Evolutionary conservation across 2,329 filamentous ascomycete species (phyloP), one percentile per base, ranked within the genome.

Genomic region (Hypomyces perniciosus): DNA sequence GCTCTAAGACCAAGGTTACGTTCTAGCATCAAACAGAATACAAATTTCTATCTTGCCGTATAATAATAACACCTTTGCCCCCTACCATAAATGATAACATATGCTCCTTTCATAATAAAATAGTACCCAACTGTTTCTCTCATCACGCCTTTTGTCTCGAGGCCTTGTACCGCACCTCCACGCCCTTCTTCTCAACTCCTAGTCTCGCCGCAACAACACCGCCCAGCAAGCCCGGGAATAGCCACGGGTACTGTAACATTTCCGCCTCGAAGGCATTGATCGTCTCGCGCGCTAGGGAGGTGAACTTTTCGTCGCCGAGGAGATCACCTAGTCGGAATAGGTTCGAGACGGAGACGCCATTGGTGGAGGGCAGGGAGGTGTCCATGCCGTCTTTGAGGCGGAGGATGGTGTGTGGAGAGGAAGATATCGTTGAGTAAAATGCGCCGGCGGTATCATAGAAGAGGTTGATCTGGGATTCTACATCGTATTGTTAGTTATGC

Each of bases 331-430:
- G 79, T 1, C 89, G 84, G 69, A 93, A 87, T n/a, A 97, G 74
- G 63, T 97, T 97, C 12, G 81, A 79, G 0, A 89, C 88, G n/a
- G 87, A 86, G 5, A 92, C 80, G 37, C 89, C 90, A 64, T 99
- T 99, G 46, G 88, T 86, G 0, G 90, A 93, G 1, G 93, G 93
- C 54, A 93, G 86, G 1, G 90, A 85, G 5, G 89, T 89, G 67
- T 99, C 93, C 79, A 96, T 96, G 57, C 90, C 93, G 56, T 95
- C 90, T 70, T 99, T 99, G 45, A 96, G 79, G 27, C 92, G 85
- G 54, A 97, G 80, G 53, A 96, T 85, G 29, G 86, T 79, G 61
- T 90, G 82, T 1, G 83, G 73, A 8, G 85, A 82, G 39, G 77
- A 69, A 9, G 74, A 70, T 4, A 77, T 71, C 1, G 86, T 90